Base-by-base conservation (phyloP, 2,329 filamentous ascomycete genomes). In the Camillea tinctor region DNA sequence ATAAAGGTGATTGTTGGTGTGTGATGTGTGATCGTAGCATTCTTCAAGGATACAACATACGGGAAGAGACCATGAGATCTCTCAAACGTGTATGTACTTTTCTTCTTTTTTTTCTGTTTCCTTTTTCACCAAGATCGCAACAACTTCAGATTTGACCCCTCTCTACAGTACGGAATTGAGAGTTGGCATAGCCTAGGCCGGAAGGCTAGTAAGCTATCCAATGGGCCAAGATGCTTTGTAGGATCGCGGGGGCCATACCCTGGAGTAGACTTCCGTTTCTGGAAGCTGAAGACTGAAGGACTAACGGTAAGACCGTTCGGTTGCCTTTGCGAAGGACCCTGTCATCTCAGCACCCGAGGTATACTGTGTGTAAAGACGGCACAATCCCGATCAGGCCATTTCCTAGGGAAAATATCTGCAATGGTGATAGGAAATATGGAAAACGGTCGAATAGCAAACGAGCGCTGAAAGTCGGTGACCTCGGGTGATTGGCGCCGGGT, bases 381-480 rank as follows among this genome's bases (percentile, higher is more conserved):
- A 2, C 21, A 23, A 50, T 50, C 9, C 36, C 21, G 49, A 50
- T 50, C 49, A 50, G 49, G 49, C 51, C 52, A 36, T 21, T 54
- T 54, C 50, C 52, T 20, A 20, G 30, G 52, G 26, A 19, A 52
- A 17, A 40, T 50, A 19, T 59, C 59, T 64, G 63, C 61, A 61
- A 65, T 64, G 60, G 64, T 60, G 58, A 50, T 57, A 54, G 55
- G 23, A 24, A 63, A 59, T 56, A 59, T 17, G 51, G 60, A 59
- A 26, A 64, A 54, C 64, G 64, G 65, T 59, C 56, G 56, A 65
- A 64, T 61, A 51, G 55, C 58, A 60, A 54, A 19, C 55, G 55
- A 64, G 63, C 57, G 61, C 61, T 44, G 65, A 62, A 65, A 66
- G 60, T 62, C 64, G 56, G 63, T 65, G 60, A 60, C 61, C 61